These are phyloP conservation scores for Pythium brachiatum DNA, from an alignment of 352 stramenopile genomes.

Conservation along the genomic window DNA sequence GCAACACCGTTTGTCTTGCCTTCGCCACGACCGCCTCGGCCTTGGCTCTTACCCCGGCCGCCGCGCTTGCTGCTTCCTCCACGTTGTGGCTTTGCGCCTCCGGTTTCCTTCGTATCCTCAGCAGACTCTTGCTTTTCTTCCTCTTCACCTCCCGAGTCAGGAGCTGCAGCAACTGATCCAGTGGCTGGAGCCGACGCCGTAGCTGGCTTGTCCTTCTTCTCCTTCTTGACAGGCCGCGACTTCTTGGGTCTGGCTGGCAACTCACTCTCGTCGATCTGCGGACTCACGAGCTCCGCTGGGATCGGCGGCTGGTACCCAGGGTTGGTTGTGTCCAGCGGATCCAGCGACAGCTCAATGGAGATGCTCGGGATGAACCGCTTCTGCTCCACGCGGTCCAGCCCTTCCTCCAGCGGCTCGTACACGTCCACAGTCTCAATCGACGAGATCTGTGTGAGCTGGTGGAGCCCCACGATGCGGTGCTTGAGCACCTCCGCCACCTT, in stretches of 20 bases:
- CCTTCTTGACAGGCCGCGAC: slow-evolving; percentile 16
- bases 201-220: slow-evolving; percentile 15
- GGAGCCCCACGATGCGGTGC: slow-evolving; percentile 62
- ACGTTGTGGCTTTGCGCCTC: neutral
- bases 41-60: slow-evolving; percentile 15
- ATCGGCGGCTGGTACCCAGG: slow-evolving; percentile 77
- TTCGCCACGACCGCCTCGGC: slow-evolving; percentile 16
- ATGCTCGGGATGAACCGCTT: slow-evolving; percentile 74
- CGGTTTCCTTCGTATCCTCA: slow-evolving; percentile 25
- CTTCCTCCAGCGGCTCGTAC: slow-evolving; percentile 85
- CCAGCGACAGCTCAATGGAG: slow-evolving; percentile 68
- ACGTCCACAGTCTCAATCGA: slow-evolving; percentile 80
- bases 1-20: neutral
- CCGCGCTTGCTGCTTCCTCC: slow-evolving; percentile 15
- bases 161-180: neutral
- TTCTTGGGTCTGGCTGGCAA: slow-evolving; percentile 24
- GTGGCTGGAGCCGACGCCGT: neutral
- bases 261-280: slow-evolving; percentile 34
- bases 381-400: slow-evolving; percentile 74
- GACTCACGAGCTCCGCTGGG: slow-evolving; percentile 45
- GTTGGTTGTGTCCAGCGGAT: slow-evolving; percentile 52
- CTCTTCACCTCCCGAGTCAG: slow-evolving; percentile 16
- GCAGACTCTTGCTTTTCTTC: slow-evolving; percentile 26
- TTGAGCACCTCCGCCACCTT: slow-evolving; percentile 85
- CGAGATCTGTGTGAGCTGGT: slow-evolving; percentile 77